A percentile compares a stretch with the other conserved stretches of the same genome.
phyloP scores from a whole-genome alignment of 208 protist genomes.

The Histomonas meleagridis region DNA sequence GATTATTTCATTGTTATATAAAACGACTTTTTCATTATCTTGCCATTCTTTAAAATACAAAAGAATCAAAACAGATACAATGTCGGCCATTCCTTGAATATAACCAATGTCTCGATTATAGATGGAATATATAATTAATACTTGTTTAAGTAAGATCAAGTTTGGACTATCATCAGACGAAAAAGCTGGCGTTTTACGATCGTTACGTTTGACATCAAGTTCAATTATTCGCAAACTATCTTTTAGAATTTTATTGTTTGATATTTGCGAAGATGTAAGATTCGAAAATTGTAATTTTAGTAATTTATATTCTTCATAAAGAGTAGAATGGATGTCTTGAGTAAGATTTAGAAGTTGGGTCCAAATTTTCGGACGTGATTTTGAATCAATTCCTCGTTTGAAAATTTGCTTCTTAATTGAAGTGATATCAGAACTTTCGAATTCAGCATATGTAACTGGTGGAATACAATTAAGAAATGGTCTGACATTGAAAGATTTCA shows the following conservation, averaged over 20 bases:
- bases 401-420: neutral
- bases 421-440: neutral
- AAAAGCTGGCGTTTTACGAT: neutral
- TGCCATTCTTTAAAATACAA: neutral
- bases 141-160: neutral
- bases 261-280: neutral
- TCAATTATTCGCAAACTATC: neutral
- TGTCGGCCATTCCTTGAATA: conserved; percentile 2
- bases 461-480: neutral
- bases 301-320: neutral
- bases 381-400: neutral
- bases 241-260: neutral
- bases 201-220: neutral
- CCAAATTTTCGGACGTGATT: neutral
- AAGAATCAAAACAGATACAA: neutral
- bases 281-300: neutral
- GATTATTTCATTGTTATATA: neutral
- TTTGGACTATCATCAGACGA: conserved; percentile 21
- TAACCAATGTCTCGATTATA: conserved; percentile 5
- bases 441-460: neutral
- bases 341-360: neutral
- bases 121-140: neutral
- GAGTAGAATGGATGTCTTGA: neutral
- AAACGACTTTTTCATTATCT: neutral
- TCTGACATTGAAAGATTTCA: neutral